Base-by-base conservation (phyloP, 257 asterid genomes). In the Fraxinus americana region DNA sequence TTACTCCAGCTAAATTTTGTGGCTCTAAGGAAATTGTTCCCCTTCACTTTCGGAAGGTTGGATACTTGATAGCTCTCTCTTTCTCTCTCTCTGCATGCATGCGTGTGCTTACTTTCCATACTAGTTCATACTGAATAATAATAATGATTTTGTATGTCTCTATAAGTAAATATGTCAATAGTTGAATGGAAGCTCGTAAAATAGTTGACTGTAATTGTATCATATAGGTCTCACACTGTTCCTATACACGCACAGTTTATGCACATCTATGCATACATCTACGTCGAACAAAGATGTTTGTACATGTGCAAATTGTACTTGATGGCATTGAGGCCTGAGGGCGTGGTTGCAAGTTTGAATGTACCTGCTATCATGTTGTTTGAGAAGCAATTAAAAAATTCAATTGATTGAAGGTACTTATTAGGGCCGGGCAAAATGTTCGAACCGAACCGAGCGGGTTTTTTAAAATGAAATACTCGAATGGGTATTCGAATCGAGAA, bases 21-120 rank as follows among this genome's bases (percentile, higher is more conserved):
- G 99, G 99, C 38, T 86, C 97, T 32, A 93, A 93, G 88, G 99
- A 95, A 90, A 87, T 93, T 71, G 97, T 90, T 77, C 92, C 94
- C 14, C 98, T 95, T 76, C 90, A 93, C 79, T 82, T 90, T 83
- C 89, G 93, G 79, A 88, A 93, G 97, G 98, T 95, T 78, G 38
- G 77, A 2, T 77, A 70, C 72, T 75, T 79, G 45, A 35, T 72
- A 14, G n/a, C 38, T 75, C 77, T 23, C 72, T 65, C 71, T 34
- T 54, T 32, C 67, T 41, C 68, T 63, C 41, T 52, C 30, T 71
- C 68, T 45, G 39, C 43, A 41, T 78, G 67, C 61, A 63, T 29
- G 12, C 13, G 1, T 21, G 30, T n/a, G 32, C 67, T 59, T 59
- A 59, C 67, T n/a, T 59, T 59, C 32, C 67, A 7, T 21, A 0